These are phyloP conservation scores for Penicillium silybi DNA, from an alignment of 495 filamentous ascomycete species.

Conservation along the genomic window DNA sequence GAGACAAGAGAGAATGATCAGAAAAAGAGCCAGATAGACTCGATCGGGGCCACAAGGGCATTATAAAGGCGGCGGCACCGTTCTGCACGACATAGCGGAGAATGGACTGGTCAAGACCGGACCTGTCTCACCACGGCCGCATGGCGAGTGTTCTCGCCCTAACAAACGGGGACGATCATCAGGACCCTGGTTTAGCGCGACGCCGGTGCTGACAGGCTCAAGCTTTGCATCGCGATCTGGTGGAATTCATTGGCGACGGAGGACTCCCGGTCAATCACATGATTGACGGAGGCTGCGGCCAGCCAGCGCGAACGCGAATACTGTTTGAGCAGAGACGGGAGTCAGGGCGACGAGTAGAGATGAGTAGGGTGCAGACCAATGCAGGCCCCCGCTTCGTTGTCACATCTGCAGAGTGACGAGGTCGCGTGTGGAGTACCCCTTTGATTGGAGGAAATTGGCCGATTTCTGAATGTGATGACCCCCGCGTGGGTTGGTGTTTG, in stretches of 20 bases:
- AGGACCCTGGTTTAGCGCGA: constrained; percentile 22
- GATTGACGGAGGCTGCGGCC: constrained; percentile 38
- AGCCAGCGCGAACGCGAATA: constrained; percentile 35
- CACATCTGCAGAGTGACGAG: constrained; percentile 32
- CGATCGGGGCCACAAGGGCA: not conserved
- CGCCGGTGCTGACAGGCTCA: constrained; percentile 11
- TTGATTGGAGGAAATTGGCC: constrained; percentile 21
- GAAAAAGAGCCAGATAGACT: not conserved
- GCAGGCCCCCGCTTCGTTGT: constrained; percentile 25
- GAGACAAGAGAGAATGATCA: not conserved
- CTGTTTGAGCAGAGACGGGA: constrained; percentile 19
- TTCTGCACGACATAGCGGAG: not conserved
- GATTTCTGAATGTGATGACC: constrained; percentile 4
- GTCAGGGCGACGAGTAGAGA: constrained; percentile 10
- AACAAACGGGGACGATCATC: constrained; percentile 26
- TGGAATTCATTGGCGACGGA: constrained; percentile 23
- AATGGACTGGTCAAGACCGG: constrained; percentile 13
- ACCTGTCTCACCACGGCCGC: constrained; percentile 27
- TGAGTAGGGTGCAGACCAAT: constrained; percentile 6
- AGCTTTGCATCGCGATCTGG: constrained; percentile 13
- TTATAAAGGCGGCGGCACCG: not conserved
- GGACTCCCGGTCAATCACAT: constrained; percentile 33
- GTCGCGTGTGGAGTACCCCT: constrained; percentile 15
- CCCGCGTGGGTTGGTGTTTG: not conserved
- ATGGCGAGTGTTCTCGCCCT: constrained; percentile 20